phyloP scores from a whole-genome alignment of 768 basidiomycete species.

The Nidularia pulvinata region DNA sequence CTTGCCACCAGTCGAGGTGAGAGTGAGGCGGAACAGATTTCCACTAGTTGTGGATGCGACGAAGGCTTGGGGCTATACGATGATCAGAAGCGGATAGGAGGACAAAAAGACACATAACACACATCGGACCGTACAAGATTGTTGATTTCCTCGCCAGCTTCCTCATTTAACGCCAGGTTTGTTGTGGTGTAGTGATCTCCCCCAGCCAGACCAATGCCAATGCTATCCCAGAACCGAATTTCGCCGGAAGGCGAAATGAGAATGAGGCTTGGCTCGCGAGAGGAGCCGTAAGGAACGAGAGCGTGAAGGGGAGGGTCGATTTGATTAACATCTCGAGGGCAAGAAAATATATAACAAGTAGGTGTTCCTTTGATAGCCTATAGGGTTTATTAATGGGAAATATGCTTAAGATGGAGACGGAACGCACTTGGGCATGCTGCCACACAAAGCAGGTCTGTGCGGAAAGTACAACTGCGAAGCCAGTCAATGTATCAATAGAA shows the following conservation, averaged over 20 bases:
- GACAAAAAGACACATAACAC: constrained; percentile 18
- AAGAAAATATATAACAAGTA: constrained; percentile 83
- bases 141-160: constrained; percentile 57
- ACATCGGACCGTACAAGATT: constrained; percentile 69
- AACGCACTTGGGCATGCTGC: constrained; percentile 70
- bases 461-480: constrained; percentile 75
- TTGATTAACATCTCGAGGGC: constrained; percentile 47
- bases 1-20: constrained; percentile 71
- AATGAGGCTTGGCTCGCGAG: constrained; percentile 87
- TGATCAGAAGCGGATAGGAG: constrained; percentile 1
- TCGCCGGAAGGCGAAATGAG: constrained; percentile 71
- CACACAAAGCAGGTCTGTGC: constrained; percentile 79
- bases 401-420: not conserved
- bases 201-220: constrained; percentile 81
- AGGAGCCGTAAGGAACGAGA: constrained; percentile 65
- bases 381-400: not conserved
- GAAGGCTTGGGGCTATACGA: constrained; percentile 57
- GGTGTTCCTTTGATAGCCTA: constrained; percentile 69
- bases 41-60: constrained; percentile 71
- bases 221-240: constrained; percentile 87
- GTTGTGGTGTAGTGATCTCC: constrained; percentile 64
- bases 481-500: constrained; percentile 68
- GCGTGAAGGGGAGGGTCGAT: constrained; percentile 49
- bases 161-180: constrained; percentile 39
- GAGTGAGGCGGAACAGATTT: constrained; percentile 58